Base-by-base conservation (phyloP, 2,329 filamentous ascomycete genomes). In the Knufia petricola region DNA sequence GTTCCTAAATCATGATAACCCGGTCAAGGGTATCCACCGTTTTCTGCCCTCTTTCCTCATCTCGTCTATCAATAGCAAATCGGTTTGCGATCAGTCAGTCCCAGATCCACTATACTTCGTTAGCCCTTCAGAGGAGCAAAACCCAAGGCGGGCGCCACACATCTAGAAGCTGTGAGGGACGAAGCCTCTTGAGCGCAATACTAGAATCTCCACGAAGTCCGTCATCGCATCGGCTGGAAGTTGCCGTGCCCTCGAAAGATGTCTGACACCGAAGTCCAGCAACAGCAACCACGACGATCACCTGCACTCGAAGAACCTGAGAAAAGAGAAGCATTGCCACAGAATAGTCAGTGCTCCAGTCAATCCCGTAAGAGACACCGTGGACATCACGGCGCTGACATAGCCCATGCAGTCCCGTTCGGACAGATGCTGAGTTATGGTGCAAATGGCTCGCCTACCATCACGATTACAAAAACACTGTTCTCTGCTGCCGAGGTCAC, bases 391-490 rank as follows among this genome's bases (percentile, higher is more conserved):
- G 8, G 21, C 23, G 24, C 44, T 38, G 15, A 47, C 23, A 10
- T 24, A 12, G n/a, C 3, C 7, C 44, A 38, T 17, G 15, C 44
- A 47, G 34, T 39, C 6, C 44, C 32, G 12, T 39, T 47, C 21
- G 44, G 44, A 19, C 19, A 47, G 13, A 38, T 47, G 32, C 34
- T 38, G 23, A 38, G 32, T 15, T 30, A 38, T 38, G 32, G 32
- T 13, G 8, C 34, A 39, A 39, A 47, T 39, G 32, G 23, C 34
- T 39, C 10, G 23, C 34, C 44, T n/a, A 47, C 44, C 13, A 32
- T 47, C 6, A 47, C 44, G 12, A 39, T 47, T 20, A 47, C 34
- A 10, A 47, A 38, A 21, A 47, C 44, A 15, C 20, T 47, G 34
- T 47, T 47, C 24, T 28, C 44, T 19, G 32, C 34, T 17, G 23